phyloP scores from a whole-genome alignment of 2,329 filamentous ascomycete species.

The Parastagonospora avenae region DNA sequence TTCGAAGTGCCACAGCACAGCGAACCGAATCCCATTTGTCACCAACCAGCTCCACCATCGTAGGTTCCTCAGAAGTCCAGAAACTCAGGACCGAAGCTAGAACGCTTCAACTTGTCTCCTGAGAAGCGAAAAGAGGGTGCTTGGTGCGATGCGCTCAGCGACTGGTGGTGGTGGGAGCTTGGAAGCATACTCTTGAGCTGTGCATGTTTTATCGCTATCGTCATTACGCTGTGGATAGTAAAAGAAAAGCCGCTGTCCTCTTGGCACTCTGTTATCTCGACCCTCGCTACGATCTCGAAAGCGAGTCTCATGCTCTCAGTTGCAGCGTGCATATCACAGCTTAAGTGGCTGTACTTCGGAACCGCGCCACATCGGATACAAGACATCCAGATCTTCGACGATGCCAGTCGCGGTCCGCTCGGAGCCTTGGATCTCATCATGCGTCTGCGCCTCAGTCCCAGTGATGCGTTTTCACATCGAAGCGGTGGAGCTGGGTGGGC shows the following conservation, averaged over 20 bases:
- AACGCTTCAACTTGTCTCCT: not conserved
- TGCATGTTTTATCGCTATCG: conserved; percentile 4
- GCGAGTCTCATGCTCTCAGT: conserved; percentile 4
- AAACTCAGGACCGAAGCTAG: not conserved
- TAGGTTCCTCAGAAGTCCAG: too few species aligned
- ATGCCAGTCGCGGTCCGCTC: conserved; percentile 7
- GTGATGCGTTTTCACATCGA: not conserved
- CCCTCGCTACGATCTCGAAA: conserved; percentile 6
- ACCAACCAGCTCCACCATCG: too few species aligned
- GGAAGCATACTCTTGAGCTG: conserved; percentile 7
- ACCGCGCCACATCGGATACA: not conserved
- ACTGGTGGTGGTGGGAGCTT: conserved; percentile 12
- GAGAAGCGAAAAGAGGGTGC: not conserved
- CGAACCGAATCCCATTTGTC: not conserved
- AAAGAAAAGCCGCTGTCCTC: conserved; percentile 6
- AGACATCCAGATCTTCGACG: conserved; percentile 2
- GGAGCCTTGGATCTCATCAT: conserved; percentile 6
- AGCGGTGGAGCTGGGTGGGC: conserved; percentile 5
- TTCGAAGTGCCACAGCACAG: not conserved
- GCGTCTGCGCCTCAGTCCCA: not conserved
- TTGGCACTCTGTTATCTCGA: conserved; percentile 5
- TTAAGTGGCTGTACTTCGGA: conserved; percentile 5
- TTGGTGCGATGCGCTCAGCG: not conserved
- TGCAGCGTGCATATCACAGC: conserved; percentile 3
- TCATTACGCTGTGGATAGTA: not conserved